Base-by-base conservation (phyloP, 495 filamentous ascomycete species). In the Clohesyomyces aquaticus region DNA sequence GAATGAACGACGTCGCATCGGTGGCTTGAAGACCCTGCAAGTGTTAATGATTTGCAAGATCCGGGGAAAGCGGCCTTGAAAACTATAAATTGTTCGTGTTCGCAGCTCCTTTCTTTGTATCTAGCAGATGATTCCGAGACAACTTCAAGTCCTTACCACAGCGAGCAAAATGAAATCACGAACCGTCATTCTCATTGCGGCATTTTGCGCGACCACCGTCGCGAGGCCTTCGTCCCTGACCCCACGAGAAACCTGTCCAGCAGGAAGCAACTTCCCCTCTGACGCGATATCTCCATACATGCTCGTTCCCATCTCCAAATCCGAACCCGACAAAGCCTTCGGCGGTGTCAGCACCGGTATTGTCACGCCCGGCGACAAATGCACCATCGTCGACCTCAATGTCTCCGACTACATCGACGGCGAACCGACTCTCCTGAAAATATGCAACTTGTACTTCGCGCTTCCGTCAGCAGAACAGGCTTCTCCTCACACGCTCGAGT, bases 321-420 rank as follows among this genome's bases (percentile, higher is more conserved):
- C 59, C 11, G 14, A 62, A 8, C 59, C 49, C n/a, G 35, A 53
- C 38, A 45, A 55, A 32, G 50, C 48, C 1, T 62, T 41, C 50
- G 59, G 59, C 59, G 26, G 45, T 16, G 59, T 62, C 0, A 14
- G 47, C 22, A 41, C 19, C 4, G 59, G 59, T 22, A 55, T 62
- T 48, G 59, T 62, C 49, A 62, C 59, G 3, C 59, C 59, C 3
- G 21, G 27, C 27, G 59, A 62, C 18, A 46, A 53, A 19, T 62
- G 59, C 49, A 62, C 59, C 2, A 62, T 62, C 59, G 59, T 62
- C 21, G 38, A 62, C 21, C 59, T 62, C 49, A 53, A 54, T 26
- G 52, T 62, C 23, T 49, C 59, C 19, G 59, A 62, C 48, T 62
- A 53, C 48, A 54, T 62, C 38, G 50, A 62, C 35, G 59, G 59